Base-by-base conservation (phyloP, 1,284 basidiomycete species). In the Microbotryum saponariae region DNA sequence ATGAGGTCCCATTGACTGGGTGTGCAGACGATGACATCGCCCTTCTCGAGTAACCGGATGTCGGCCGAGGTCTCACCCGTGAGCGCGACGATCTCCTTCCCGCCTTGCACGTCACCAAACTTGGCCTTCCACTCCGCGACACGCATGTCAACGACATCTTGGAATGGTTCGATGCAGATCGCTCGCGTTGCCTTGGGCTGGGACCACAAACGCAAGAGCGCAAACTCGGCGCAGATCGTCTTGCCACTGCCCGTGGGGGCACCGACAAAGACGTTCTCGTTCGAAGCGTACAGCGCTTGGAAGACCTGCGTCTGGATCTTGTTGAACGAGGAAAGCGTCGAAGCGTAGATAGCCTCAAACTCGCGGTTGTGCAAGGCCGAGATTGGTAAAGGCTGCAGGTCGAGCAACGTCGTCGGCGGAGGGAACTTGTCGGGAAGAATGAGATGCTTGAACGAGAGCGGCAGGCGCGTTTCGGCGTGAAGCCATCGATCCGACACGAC, bases 251-350 rank as follows among this genome's bases (percentile, higher is more conserved):
- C 94, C 0, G 92, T 92, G 0, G 96, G 94, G 0, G 93, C 94
- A 27, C 92, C 93, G 61, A 98, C 85, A 73, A 98, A 91, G 48
- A 94, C 87, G 71, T 92, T 96, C 73, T 97, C 93, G 74, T 97
- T 92, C 0, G 91, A 88, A 0, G 90, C 93, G 76, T 94, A 98
- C 0, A 98, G 79, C 0, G 93, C 91, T 71, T 97, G 94, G 85
- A 97, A 98, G 45, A 96, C 91, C 77, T 98, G 96, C 0, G 92
- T 98, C 75, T 98, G 96, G 68, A 97, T 96, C 78, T 97, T 97
- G 83, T 98, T 98, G 82, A 97, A 97, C 46, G 62, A 54, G 66
- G 94, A 86, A 48, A 69, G 50, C 0, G 82, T 82, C 20, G 81
- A 82, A 0, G 85, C 82, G 76, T 96, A 98, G 50, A 97, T 83